Conservation (phyloP, 345 rosid genomes). For the Reutealis trisperma region DNA sequence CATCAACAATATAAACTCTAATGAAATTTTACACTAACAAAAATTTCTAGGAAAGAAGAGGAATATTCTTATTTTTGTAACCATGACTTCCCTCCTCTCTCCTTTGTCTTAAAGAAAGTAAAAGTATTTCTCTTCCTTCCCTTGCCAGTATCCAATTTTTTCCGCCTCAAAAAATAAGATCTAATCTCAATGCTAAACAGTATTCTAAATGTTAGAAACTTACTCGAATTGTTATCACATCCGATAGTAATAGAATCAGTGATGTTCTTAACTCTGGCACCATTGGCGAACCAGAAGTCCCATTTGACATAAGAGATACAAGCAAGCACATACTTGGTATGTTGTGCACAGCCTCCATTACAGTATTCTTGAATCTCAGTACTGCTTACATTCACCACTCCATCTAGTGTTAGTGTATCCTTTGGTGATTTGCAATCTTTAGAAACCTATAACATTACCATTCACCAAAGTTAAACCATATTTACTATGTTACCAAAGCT, state of each 20-base stretch:
- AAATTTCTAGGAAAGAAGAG: too few species aligned
- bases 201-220: neutral
- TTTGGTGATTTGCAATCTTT: conserved; percentile 7
- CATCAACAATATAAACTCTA: too few species aligned
- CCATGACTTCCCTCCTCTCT: too few species aligned
- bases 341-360: conserved; percentile 19
- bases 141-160: too few species aligned
- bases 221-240: conserved; percentile 16
- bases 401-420: conserved; percentile 22
- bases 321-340: conserved; percentile 17
- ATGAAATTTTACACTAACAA: too few species aligned
- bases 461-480: too few species aligned
- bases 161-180: too few species aligned
- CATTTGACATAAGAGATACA: conserved; percentile 32
- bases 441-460: neutral
- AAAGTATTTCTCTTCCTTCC: too few species aligned
- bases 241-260: conserved; percentile 12
- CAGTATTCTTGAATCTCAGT: conserved; percentile 28
- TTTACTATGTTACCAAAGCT: too few species aligned
- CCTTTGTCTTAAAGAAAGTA: too few species aligned
- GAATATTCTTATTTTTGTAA: too few species aligned
- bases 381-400: conserved; percentile 20
- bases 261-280: conserved; percentile 19
- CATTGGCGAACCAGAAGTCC: conserved; percentile 42
- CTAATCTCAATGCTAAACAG: neutral